phyloP scores from a whole-genome alignment of 805 yeast genomes.

The Jamesozyma piceae region DNA sequence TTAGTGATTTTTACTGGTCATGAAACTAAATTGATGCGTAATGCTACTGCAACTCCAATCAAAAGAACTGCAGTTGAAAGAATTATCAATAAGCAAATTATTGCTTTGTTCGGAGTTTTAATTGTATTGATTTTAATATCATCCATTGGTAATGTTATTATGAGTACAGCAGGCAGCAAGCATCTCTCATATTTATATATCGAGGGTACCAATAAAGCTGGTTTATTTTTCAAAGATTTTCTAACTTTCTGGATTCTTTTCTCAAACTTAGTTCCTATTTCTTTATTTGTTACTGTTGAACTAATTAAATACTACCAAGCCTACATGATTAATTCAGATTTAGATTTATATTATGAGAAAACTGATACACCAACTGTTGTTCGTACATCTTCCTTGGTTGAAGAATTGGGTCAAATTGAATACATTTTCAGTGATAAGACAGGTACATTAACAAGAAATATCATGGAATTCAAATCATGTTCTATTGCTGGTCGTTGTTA shows the following conservation, averaged over 20 bases:
- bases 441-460: conserved; percentile 90
- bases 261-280: conserved; percentile 95
- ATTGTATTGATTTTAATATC: conserved; percentile 70
- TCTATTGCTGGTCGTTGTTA: conserved; percentile 89
- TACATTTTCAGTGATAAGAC: conserved; percentile 95
- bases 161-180: conserved; percentile 39
- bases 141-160: conserved; percentile 79
- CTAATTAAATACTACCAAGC: conserved; percentile 94
- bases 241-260: conserved; percentile 93
- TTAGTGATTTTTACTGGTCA: conserved; percentile 94
- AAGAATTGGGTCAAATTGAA: conserved; percentile 94
- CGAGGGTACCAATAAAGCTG: conserved; percentile 57
- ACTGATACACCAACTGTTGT: conserved; percentile 93
- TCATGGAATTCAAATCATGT: conserved; percentile 93
- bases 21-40: conserved; percentile 95
- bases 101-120: conserved; percentile 76
- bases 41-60: conserved; percentile 97
- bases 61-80: conserved; percentile 95
- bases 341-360: conserved; percentile 82
- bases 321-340: conserved; percentile 81
- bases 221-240: conserved; percentile 73
- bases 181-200: conserved; percentile 56
- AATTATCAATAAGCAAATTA: conserved; percentile 83
- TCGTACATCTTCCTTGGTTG: conserved; percentile 90
- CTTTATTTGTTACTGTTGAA: conserved; percentile 92